A percentile compares a stretch with the other conserved stretches of the same genome.
Evolutionary conservation across 257 asterid genomes (phyloP).

Genomic region (Solanum chaucha): DNA sequence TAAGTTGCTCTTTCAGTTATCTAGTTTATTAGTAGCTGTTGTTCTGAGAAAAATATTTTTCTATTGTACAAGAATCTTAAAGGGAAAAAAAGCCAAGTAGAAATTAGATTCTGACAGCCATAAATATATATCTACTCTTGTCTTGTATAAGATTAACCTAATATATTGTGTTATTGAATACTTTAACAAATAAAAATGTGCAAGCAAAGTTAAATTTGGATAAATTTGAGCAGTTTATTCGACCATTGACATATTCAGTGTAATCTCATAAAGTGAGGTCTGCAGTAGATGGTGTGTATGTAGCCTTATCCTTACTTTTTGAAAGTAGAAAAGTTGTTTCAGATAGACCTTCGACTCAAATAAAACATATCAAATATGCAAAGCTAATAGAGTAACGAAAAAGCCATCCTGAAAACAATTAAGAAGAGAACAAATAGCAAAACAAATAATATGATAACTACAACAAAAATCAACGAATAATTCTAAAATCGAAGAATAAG

Average conservation of each 20-base stretch:
- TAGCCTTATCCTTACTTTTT: too few species aligned
- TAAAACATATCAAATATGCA: too few species aligned
- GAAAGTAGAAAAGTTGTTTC: too few species aligned
- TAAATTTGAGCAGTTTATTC: not conserved
- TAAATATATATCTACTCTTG: not conserved
- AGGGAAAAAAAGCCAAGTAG: not conserved
- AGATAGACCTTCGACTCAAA: too few species aligned
- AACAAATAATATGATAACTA: not conserved
- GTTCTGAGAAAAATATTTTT: not conserved
- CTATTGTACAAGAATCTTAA: not conserved
- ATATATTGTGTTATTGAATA: not conserved
- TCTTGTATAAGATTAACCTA: not conserved
- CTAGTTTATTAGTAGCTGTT: not conserved
- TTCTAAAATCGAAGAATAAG: too few species aligned
- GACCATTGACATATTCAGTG: too few species aligned
- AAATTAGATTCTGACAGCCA: not conserved
- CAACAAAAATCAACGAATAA: too few species aligned
- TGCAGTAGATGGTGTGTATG: not conserved
- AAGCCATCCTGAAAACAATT: not conserved
- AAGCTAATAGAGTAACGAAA: too few species aligned
- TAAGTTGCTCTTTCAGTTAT: not conserved
- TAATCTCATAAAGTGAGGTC: too few species aligned
- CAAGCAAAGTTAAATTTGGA: not conserved
- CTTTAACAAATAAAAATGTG: not conserved
- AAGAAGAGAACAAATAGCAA: too few species aligned